Evolutionary conservation across 176 grass and related monocot species (phyloP).

Genomic region (barley (Hordeum vulgare)): DNA sequence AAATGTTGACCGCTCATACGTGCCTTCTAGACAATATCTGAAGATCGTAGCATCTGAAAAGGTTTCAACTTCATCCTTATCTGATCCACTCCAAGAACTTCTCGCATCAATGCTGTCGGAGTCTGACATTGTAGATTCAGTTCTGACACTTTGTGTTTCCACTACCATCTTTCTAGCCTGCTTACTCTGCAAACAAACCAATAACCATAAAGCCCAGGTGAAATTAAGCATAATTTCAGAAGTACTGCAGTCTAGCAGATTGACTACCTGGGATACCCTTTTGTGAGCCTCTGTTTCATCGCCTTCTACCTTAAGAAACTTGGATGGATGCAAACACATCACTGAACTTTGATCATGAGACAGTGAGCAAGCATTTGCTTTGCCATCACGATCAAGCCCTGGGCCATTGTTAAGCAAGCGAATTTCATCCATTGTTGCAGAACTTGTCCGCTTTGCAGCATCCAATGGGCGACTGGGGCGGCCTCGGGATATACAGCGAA

Average conservation of each 20-base stretch:
- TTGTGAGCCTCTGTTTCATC: slow-evolving; percentile 25
- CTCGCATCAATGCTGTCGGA: slow-evolving; percentile 62
- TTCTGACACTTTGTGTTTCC: slow-evolving; percentile 40
- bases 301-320: slow-evolving; percentile 34
- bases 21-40: slow-evolving; percentile 79
- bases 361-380: slow-evolving; percentile 24
- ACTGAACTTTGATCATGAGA: slow-evolving; percentile 30
- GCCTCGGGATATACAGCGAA: slow-evolving; percentile 88
- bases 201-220: background rate
- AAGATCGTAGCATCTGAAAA: slow-evolving; percentile 66
- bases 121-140: slow-evolving; percentile 51
- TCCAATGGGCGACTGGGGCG: slow-evolving; percentile 31
- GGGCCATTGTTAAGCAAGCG: slow-evolving; percentile 27
- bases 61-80: slow-evolving; percentile 33
- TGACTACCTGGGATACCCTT: slow-evolving; percentile 33
- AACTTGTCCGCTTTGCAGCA: slow-evolving; percentile 38
- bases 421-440: slow-evolving; percentile 35
- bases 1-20: slow-evolving; percentile 57
- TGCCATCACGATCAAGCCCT: slow-evolving; percentile 25
- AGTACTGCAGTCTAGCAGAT: background rate
- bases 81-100: slow-evolving; percentile 46
- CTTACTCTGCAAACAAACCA: slow-evolving; percentile 25
- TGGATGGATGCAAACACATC: slow-evolving; percentile 25
- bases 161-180: slow-evolving; percentile 23
- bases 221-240: slow-evolving; percentile 16